Evolutionary conservation across 163 green algal genomes (phyloP).

Genomic region (Volvox carteri): DNA sequence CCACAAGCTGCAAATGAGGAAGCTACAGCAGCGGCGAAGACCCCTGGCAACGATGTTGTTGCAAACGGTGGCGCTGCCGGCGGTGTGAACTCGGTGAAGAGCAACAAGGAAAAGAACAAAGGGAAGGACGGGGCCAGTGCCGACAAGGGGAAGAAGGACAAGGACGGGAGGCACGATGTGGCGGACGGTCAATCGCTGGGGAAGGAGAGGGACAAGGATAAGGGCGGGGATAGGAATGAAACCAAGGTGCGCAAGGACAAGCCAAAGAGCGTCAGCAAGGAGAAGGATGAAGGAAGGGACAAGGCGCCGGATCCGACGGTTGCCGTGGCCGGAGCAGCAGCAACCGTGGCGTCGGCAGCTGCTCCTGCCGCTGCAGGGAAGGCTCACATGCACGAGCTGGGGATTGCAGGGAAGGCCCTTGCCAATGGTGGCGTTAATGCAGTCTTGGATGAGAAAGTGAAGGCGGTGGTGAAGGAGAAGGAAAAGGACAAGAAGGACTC

Average conservation of each 20-base stretch:
- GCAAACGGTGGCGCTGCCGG: no score
- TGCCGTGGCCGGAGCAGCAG: neutral
- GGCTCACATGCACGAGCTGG: neutral
- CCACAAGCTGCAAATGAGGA: no score
- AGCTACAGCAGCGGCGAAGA: neutral
- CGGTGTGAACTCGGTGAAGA: neutral
- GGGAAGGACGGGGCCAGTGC: neutral
- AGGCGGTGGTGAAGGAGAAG: constrained; percentile 1
- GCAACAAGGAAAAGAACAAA: neutral
- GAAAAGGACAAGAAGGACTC: constrained; percentile 12
- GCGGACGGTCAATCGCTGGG: neutral
- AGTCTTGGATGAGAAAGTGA: neutral
- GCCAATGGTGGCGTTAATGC: neutral
- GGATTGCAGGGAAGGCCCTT: neutral
- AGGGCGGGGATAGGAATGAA: no score
- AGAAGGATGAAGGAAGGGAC: neutral
- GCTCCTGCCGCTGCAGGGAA: neutral
- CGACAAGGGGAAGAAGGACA: neutral
- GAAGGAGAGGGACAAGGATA: constrained; percentile 22
- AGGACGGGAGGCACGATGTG: neutral
- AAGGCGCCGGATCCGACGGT: neutral
- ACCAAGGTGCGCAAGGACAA: no score
- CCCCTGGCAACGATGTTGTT: no score
- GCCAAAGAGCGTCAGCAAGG: no score
- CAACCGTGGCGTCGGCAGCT: neutral